Evolutionary conservation across 176 grass and related monocot species (phyloP).

Genomic region (Hordeum vulgare): MorexV3_pseudomolecules_assembly NC_058519.1:47922037-47922536

Average conservation of each 20-base stretch:
- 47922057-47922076: slow-evolving; percentile 28
- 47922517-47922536: not conserved
- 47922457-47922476: not conserved
- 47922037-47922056: slow-evolving; percentile 33
- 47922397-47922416: not conserved
- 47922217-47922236: not conserved
- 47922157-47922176: slow-evolving; percentile 23
- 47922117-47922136: slow-evolving; percentile 66
- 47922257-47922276: not conserved
- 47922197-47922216: slow-evolving; percentile 8
- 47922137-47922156: slow-evolving; percentile 41
- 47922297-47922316: not conserved
- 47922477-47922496: not conserved
- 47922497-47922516: not conserved
- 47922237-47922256: not conserved
- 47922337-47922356: not conserved
- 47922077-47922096: slow-evolving; percentile 20
- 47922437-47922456: not conserved
- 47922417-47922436: not conserved
- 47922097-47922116: slow-evolving; percentile 11
- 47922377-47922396: not conserved
- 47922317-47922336: not conserved
- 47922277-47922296: not conserved
- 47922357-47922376: not conserved
- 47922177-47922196: not conserved